Base-by-base conservation (phyloP, 1,284 basidiomycete species). In the Moesziomyces globuligerus region DNA sequence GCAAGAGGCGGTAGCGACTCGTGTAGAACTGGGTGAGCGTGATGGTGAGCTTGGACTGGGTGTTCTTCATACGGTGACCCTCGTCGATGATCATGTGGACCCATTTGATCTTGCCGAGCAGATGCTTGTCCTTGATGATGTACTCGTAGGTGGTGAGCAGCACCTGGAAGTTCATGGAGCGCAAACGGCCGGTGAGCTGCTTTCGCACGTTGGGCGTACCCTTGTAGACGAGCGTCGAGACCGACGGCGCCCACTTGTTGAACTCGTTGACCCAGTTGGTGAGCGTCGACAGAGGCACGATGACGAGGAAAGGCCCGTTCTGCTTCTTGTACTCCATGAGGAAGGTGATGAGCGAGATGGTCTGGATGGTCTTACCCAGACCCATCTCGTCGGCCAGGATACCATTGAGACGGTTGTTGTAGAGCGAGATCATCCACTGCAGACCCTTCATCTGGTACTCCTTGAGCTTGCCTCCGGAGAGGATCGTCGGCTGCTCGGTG, bases 11-110 rank as follows among this genome's bases (percentile, higher is more conserved):
- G 84, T 93, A 95, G 48, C 92, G 90, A 29, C 93, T 93, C 77
- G 91, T 89, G 83, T 98, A 98, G 84, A 91, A 92, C 60, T 91
- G 91, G 20, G 92, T 94, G 32, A 99, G 87, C 0, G 95, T 98
- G 83, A 94, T 90, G 2, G 90, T 89, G 26, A 98, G 88, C 86
- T 98, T 98, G 80, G 90, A 91, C 84, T 97, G 92, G 1, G 95
- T 94, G 83, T 98, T 98, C 86, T 99, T 98, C 93, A 98, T 95
- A 81, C 96, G 91, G 84, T 98, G 96, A 81, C 96, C 96, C 87
- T 83, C 81, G 67, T 82, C 81, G 47, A 82, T 81, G 60, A 82
- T 82, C 81, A 81, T 81, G 58, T 80, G 78, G 8, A 76, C 74
- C 81, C 80, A 82, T 58, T 78, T 78, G 69, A 82, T 78, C 70